Evolutionary conservation across 1,284 basidiomycete genomes (phyloP), one percentile per base, ranked within the genome.

Genomic region (Melampsora occidentalis): DNA sequence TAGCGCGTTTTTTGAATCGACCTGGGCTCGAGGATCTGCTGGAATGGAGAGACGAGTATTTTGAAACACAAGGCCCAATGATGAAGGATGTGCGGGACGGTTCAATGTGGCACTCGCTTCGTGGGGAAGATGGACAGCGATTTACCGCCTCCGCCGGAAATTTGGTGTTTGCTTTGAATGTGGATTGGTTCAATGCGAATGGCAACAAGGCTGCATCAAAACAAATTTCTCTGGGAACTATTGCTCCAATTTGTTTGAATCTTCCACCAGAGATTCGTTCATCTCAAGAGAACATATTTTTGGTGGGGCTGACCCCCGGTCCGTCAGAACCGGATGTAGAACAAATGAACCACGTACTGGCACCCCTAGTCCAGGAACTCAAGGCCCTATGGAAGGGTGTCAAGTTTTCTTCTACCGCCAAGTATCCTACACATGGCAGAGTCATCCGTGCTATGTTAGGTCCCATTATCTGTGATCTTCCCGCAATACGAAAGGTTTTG

Each of bases 241-340:
- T 69, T 46, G 48, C 33, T 5, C 4, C 57, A 28, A 14, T 73
- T 31, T 73, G 71, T 49, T 57, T 73, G 4, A 67, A 73, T 16
- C 28, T 73, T 18, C 84, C 84, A 6, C 79, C 79, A 0, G 48
- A 78, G 4, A 49, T 83, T 25, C 82, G 84, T 0, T 82, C 82
- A 76, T 78, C 79, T 20, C 59, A 78, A 0, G 82, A 85, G 66
- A 84, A 85, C 64, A 80, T 85, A 20, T 85, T 80, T 72, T 79
- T 85, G 16, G 82, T 81, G 5, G 83, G 83, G 0, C 77, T 85
- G 12, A 82, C 82, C 83, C 84, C 81, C 5, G 80, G 80, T 1
- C 80, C 78, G 5, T 33, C 31, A 2, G 77, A 81, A 61, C 80
- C 79, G 0, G 61, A 35, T 14, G 33, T 76, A 4, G 63, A 79